These are phyloP conservation scores for Kwoniella shandongensis DNA, from an alignment of 768 basidiomycete genomes.

Conservation along the genomic window DNA sequence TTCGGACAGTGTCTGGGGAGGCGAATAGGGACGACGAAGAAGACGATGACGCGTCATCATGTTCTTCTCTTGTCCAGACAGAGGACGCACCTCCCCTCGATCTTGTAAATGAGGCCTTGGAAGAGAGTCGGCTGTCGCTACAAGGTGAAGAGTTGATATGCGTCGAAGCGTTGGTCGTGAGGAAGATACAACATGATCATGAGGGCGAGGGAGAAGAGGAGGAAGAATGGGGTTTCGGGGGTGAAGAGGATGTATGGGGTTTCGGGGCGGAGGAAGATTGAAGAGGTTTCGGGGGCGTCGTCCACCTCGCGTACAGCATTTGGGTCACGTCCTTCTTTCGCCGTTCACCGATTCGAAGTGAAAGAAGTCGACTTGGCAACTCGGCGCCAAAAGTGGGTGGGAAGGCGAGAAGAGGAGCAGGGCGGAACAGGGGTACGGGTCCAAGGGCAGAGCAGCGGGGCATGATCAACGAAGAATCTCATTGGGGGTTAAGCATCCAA, in stretches of 20 bases:
- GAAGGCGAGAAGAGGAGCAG: too few relatives aligned
- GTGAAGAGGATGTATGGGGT: constrained; percentile 43
- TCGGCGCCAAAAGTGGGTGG: too few relatives aligned
- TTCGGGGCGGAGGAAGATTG: constrained; percentile 40
- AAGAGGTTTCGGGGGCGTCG: constrained; percentile 17
- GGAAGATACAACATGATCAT: constrained; percentile 36
- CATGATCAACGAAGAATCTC: too few relatives aligned
- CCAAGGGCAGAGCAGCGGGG: too few relatives aligned
- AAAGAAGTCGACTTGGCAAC: neutral
- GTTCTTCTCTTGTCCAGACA: neutral
- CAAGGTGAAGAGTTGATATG: constrained; percentile 39
- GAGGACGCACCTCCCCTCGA: constrained; percentile 1
- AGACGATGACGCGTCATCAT: neutral
- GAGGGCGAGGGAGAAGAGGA: constrained; percentile 16
- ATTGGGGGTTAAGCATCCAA: constrained; percentile 3
- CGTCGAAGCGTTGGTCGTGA: constrained; percentile 51
- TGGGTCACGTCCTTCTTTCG: neutral
- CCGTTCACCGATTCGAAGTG: neutral
- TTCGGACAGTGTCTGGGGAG: constrained; percentile 27
- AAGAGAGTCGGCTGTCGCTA: neutral
- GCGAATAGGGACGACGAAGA: constrained; percentile 1
- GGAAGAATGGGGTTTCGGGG: constrained; percentile 26
- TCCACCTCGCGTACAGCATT: too few relatives aligned
- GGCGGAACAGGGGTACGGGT: too few relatives aligned
- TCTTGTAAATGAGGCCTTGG: neutral